phyloP scores from a whole-genome alignment of 2,329 filamentous ascomycete species.

The Cladosporium phlei region DNA sequence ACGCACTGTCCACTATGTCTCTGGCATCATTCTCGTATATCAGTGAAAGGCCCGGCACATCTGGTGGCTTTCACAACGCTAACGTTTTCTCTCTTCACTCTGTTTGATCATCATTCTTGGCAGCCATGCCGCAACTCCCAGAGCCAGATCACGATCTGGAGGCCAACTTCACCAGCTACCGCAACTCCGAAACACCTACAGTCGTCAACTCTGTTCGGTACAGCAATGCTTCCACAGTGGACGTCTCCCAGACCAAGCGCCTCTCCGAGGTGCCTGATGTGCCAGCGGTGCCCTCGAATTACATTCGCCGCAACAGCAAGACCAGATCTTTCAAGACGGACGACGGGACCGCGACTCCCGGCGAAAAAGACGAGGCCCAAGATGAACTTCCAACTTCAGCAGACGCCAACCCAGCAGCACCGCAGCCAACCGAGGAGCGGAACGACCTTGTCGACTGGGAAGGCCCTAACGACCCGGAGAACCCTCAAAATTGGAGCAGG shows the following conservation, averaged over 20 bases:
- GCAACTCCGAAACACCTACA: constrained; percentile 6
- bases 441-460: constrained; percentile 19
- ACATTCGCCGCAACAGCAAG: neutral
- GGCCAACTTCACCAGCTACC: neutral
- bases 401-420: neutral
- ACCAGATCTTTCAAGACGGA: neutral
- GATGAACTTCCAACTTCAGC: neutral
- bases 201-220: constrained; percentile 7
- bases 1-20: no score
- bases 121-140: neutral
- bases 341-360: neutral
- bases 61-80: no score
- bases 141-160: neutral
- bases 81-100: neutral
- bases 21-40: no score
- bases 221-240: neutral
- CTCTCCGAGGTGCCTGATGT: neutral
- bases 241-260: neutral
- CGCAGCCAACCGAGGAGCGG: neutral
- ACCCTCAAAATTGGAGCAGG: constrained; percentile 26
- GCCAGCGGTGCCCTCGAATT: neutral
- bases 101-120: neutral
- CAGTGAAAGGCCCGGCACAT: no score
- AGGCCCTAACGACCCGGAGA: constrained; percentile 20
- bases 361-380: neutral